phyloP scores from a whole-genome alignment of 2,329 filamentous ascomycete genomes.

The Trichocomaceae sp. region DNA sequence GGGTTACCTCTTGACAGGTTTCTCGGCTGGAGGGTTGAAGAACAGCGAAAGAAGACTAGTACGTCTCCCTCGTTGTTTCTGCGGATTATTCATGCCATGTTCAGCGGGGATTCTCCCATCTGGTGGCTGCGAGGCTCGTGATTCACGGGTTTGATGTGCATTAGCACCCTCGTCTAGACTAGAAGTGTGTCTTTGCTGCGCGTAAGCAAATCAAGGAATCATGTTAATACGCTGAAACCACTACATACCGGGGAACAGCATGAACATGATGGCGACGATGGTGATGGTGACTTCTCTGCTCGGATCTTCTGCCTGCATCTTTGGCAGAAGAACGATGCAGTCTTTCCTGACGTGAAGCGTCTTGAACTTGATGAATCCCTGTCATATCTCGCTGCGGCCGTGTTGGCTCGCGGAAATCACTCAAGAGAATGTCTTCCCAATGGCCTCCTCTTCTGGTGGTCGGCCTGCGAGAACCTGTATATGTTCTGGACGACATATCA shows the following conservation, averaged over 20 bases:
- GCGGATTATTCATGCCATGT: background rate
- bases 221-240: background rate
- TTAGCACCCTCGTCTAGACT: background rate
- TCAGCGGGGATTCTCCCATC: background rate
- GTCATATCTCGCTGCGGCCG: background rate
- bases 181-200: background rate
- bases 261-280: background rate
- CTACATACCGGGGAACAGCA: background rate
- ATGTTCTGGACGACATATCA: background rate
- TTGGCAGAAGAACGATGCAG: background rate
- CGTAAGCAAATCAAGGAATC: background rate
- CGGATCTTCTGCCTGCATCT: background rate
- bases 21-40: background rate
- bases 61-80: background rate
- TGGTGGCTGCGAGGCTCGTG: background rate
- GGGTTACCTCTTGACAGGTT: background rate
- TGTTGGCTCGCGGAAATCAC: background rate
- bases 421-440: background rate
- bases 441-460: background rate
- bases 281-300: background rate
- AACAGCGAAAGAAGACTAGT: constrained; percentile 1
- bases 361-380: background rate
- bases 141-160: background rate
- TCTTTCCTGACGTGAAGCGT: background rate
- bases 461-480: background rate